Evolutionary conservation across 495 filamentous ascomycete species (phyloP).

Genomic region (Penicillium macrosclerotiorum): DNA sequence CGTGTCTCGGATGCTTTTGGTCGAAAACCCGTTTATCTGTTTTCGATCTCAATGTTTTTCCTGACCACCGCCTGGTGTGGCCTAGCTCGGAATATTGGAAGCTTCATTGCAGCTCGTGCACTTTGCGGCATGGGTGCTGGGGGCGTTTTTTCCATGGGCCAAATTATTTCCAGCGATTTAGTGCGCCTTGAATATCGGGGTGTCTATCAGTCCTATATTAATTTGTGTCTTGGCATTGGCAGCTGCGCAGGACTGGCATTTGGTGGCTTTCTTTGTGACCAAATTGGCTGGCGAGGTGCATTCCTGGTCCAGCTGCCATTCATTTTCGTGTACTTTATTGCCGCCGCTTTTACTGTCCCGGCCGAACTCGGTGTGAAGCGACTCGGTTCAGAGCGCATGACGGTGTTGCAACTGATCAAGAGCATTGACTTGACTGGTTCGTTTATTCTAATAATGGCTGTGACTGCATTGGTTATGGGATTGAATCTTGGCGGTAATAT

Average conservation of each 20-base stretch:
- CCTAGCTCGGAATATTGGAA: conserved; percentile 64
- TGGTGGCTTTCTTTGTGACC: conserved; percentile 71
- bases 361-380: conserved; percentile 53
- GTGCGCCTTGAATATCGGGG: conserved; percentile 74
- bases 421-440: conserved; percentile 70
- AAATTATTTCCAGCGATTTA: conserved; percentile 71
- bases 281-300: conserved; percentile 72
- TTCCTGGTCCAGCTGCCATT: conserved; percentile 67
- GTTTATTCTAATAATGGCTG: conserved; percentile 57
- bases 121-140: conserved; percentile 74
- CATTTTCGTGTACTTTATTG: conserved; percentile 57
- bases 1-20: conserved; percentile 71
- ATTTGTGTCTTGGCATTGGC: conserved; percentile 62
- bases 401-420: conserved; percentile 56
- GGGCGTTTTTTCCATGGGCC: conserved; percentile 68
- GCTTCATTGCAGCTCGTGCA: conserved; percentile 70
- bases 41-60: conserved; percentile 61
- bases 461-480: conserved; percentile 69
- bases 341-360: conserved; percentile 58
- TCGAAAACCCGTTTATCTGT: conserved; percentile 66
- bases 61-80: conserved; percentile 71
- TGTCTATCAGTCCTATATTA: conserved; percentile 74
- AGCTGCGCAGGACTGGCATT: conserved; percentile 67
- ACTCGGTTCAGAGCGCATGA: conserved; percentile 43
- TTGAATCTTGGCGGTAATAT: conserved; percentile 79